Evolutionary conservation across 768 basidiomycete species (phyloP), one percentile per base, ranked within the genome.

Genomic region (Hericium rajendrae): DNA sequence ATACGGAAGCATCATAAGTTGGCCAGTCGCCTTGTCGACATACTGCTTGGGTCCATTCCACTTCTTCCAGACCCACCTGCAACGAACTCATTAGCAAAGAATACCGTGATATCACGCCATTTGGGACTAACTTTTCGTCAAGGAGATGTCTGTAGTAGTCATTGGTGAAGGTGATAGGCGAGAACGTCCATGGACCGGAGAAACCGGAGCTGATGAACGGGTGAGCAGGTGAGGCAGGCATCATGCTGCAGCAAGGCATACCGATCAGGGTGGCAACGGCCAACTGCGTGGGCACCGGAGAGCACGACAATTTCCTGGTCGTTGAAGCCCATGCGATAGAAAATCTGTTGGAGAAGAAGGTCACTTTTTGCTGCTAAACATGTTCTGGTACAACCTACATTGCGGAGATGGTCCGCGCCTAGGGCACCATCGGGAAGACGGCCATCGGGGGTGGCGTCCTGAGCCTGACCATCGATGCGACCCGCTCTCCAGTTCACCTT

Each of bases 231-330:
- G 48, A 18, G 13, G 46, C 43, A 24, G 38, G 40, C 51, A 51
- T 39, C 20, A 22, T 18, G 13, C 28, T 6, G 18, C n/a, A 26
- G 26, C 18, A 53, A 13, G 15, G 37, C 49, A 13, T 12, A 8
- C 54, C 64, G 83, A 71, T 90, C 80, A 57, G 76, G 57, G 77
- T 99, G 95, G 79, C 93, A 95, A 68, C 95, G 90, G 22, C 97
- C 95, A 48, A 99, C 84, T 58, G 93, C 94, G 68, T 99, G 95
- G 39, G 91, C 94, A 60, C 95, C 95, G 22, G 83, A 82, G 62
- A 97, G 88, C 56, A 92, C 91, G 59, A 97, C 94, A 52, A 98
- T 98, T 74, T 97, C 95, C 72, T 91, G 91, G 73, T 99, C 95
- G 68, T 93, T 88, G 78, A 97, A 94, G 54, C 88, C 92, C 92